Base-by-base conservation (phyloP, 2,329 filamentous ascomycete genomes). In the Ilyonectria mors-panacis region DNA sequence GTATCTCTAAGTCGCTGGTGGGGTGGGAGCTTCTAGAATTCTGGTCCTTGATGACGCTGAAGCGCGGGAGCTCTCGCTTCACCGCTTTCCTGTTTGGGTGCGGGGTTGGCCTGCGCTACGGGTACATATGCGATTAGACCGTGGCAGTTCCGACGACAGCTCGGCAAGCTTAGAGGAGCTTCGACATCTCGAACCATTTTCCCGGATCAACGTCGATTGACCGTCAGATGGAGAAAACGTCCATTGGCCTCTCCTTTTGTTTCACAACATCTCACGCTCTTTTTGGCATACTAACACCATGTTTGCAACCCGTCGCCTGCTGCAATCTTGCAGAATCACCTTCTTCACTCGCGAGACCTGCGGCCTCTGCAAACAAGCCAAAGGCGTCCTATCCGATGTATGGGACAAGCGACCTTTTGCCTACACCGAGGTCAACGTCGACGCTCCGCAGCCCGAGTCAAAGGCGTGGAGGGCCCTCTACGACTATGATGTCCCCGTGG, bases 401-500 rank as follows among this genome's bases (percentile, higher is more conserved):
- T 92, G 89, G 87, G 88, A 92, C 64, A 78, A 76, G 67, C 84
- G 91, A 28, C 91, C 90, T 0, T 94, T 95, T 79, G 85, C 85
- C 19, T 94, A 90, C 79, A 83, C 85, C 8, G 92, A 94, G 78
- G 84, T 95, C 55, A 89, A 94, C 76, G 88, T 95, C 55, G 89
- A 94, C 76, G 89, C 94, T 44, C 89, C 93, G 81, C 86, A 87
- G 55, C 84, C 87, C 0, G 87, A 89, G 28, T 85, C 86, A 17
- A 87, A 89, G 68, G 81, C 84, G 26, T 95, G 93, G 93, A 90
- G 88, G 75, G 85, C 91, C 55, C 76, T 94, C 1, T 95, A 95
- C 77, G 93, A 94, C 65, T 93, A 94, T 78, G 93, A 95, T 73
- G 93, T 93, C 8, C 93, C 93, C 0, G 93, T 95, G 76, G 93